Conservation (phyloP, 805 yeast genomes). For the Jamesozyma lodderae region DNA sequence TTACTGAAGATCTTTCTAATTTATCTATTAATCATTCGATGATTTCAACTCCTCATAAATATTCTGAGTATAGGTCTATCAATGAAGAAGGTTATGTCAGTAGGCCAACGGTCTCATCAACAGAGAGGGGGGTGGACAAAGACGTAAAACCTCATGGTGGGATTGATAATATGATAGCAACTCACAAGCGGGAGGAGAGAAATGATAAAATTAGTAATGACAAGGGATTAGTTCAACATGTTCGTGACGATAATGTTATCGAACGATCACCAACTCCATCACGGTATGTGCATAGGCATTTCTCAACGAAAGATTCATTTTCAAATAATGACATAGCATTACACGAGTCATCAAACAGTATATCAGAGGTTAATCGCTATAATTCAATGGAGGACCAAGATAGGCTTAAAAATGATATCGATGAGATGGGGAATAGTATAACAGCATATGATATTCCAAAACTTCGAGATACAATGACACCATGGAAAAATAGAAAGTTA, state of each 20-base stretch:
- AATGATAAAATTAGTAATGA: too few species aligned
- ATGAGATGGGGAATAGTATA: not conserved
- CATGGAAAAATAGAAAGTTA: slow-evolving; percentile 25
- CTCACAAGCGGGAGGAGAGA: too few species aligned
- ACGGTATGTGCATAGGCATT: not conserved
- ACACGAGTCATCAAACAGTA: not conserved
- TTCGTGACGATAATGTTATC: too few species aligned
- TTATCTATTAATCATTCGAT: slow-evolving; percentile 3
- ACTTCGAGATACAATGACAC: slow-evolving; percentile 30
- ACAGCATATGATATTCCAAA: slow-evolving; percentile 26
- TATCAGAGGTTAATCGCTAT: not conserved
- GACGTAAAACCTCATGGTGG: too few species aligned
- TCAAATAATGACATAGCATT: not conserved
- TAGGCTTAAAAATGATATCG: not conserved
- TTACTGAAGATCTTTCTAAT: not conserved
- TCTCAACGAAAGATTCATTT: not conserved
- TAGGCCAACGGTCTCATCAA: too few species aligned
- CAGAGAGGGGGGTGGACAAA: too few species aligned
- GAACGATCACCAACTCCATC: slow-evolving; percentile 1
- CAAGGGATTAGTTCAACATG: too few species aligned
- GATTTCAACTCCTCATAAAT: slow-evolving; percentile 2
- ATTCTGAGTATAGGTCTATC: too few species aligned
- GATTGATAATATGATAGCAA: too few species aligned
- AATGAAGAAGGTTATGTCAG: too few species aligned
- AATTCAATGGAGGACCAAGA: too few species aligned